A percentile compares a stretch with the other conserved stretches of the same genome.
Conservation (phyloP, 2,329 filamentous ascomycete species). For the Colletotrichum orchidophilum region DNA sequence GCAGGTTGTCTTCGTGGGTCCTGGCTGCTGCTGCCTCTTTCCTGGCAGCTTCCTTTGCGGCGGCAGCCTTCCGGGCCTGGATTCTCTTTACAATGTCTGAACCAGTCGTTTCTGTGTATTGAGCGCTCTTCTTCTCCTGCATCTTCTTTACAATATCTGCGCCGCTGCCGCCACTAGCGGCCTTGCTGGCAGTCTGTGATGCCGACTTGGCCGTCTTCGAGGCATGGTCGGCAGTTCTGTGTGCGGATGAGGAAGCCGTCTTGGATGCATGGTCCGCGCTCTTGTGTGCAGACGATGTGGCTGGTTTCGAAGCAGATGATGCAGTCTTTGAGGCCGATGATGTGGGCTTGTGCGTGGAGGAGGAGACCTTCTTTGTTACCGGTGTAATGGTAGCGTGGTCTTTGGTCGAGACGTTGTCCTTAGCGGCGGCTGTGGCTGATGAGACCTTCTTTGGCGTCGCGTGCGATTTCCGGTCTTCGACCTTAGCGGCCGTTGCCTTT, state of each 20-base stretch:
- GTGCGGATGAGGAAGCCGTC: neutral
- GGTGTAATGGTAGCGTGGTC: neutral
- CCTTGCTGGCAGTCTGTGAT: neutral
- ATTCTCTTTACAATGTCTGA: conserved; percentile 23
- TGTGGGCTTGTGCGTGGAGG: neutral
- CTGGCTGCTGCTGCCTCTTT: neutral
- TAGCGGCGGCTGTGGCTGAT: neutral
- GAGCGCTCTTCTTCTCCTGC: conserved; percentile 9
- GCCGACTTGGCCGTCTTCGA: neutral
- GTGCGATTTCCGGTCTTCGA: neutral
- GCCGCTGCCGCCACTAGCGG: neutral
- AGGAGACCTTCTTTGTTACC: conserved; percentile 1
- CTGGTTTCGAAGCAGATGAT: neutral
- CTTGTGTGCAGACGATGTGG: neutral
- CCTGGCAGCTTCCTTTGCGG: neutral
- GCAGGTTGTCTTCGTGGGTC: neutral
- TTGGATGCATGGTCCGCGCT: neutral
- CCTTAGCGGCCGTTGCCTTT: neutral
- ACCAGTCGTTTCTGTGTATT: neutral
- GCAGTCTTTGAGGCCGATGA: neutral
- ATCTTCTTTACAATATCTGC: conserved; percentile 7
- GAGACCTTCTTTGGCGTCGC: neutral
- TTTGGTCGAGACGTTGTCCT: neutral
- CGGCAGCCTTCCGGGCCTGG: conserved; percentile 7
- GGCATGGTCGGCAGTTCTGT: neutral